A percentile compares a stretch with the other conserved stretches of the same genome.
Conservation (phyloP, 306 rosid species). For the Spatholobus suberectus region DNA sequence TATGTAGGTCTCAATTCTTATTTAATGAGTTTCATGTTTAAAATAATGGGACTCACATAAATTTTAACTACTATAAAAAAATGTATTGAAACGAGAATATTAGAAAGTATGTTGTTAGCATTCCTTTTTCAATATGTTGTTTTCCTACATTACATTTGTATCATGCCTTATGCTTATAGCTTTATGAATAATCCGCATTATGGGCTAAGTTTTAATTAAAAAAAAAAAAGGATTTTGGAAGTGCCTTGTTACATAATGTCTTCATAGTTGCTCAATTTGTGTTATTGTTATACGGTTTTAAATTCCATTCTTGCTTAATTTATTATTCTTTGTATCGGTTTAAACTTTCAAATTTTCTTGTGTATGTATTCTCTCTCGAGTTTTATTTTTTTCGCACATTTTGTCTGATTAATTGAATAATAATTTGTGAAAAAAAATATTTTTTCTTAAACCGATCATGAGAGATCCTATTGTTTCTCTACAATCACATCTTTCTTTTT, state of each 20-base stretch:
- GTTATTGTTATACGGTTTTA: neutral
- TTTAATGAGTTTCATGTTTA: neutral
- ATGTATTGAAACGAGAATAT: too few relatives aligned
- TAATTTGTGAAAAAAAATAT: neutral
- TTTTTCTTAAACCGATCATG: neutral
- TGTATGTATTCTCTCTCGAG: neutral
- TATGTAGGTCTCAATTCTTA: neutral
- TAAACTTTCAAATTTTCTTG: neutral
- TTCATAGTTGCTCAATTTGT: neutral
- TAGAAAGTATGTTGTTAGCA: neutral
- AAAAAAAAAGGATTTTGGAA: too few relatives aligned
- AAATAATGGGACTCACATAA: neutral
- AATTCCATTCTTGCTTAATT: neutral
- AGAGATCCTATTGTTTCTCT: neutral
- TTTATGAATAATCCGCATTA: too few relatives aligned
- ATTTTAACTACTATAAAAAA: neutral
- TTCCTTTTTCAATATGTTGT: neutral
- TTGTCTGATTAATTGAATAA: neutral
- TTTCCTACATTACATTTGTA: neutral
- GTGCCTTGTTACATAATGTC: too few relatives aligned
- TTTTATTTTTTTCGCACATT: neutral
- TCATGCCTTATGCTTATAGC: neutral
- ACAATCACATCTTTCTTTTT: neutral
- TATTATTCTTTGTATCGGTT: too few relatives aligned
- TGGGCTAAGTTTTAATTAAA: too few relatives aligned